Percentiles rank a stretch among this genome's conserved stretches.
Conservation (phyloP, 352 stramenopile genomes). For the Pythium oligandrum region DNA sequence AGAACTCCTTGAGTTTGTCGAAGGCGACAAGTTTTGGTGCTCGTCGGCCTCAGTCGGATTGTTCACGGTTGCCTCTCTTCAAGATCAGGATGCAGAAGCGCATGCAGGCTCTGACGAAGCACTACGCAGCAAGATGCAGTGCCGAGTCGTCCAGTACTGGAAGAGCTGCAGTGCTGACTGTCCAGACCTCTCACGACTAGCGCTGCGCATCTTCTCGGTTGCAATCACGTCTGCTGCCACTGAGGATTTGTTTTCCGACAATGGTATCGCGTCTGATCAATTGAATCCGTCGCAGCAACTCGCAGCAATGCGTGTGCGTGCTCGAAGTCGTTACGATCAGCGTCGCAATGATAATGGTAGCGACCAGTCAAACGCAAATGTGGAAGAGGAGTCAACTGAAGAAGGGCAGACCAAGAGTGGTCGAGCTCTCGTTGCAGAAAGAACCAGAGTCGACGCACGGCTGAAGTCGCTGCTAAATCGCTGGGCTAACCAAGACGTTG, state of each 20-base stretch:
- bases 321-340: slow-evolving; percentile 16
- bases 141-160: slow-evolving; percentile 21
- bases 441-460: background rate
- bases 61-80: slow-evolving; percentile 9
- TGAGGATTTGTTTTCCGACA: slow-evolving; percentile 7
- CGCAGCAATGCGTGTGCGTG: slow-evolving; percentile 10
- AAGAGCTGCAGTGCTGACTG: slow-evolving; percentile 22
- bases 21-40: slow-evolving; percentile 25
- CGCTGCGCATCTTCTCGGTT: slow-evolving; percentile 18
- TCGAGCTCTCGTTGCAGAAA: too few species aligned
- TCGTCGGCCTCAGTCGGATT: slow-evolving; percentile 14
- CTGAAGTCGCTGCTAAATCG: slow-evolving; percentile 9
- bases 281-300: background rate
- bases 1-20: slow-evolving; percentile 19
- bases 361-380: too few species aligned
- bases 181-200: slow-evolving; percentile 18
- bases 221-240: slow-evolving; percentile 14
- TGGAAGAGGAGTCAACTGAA: too few species aligned
- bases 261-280: background rate
- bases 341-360: slow-evolving; percentile 1
- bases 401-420: too few species aligned
- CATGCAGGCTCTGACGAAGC: slow-evolving; percentile 6
- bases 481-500: slow-evolving; percentile 12
- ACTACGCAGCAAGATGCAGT: slow-evolving; percentile 10
- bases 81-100: background rate